Evolutionary conservation across 139 green algal genomes (phyloP), one percentile per base, ranked within the genome.

Genomic region (Diplosphaera chodatii): DNA sequence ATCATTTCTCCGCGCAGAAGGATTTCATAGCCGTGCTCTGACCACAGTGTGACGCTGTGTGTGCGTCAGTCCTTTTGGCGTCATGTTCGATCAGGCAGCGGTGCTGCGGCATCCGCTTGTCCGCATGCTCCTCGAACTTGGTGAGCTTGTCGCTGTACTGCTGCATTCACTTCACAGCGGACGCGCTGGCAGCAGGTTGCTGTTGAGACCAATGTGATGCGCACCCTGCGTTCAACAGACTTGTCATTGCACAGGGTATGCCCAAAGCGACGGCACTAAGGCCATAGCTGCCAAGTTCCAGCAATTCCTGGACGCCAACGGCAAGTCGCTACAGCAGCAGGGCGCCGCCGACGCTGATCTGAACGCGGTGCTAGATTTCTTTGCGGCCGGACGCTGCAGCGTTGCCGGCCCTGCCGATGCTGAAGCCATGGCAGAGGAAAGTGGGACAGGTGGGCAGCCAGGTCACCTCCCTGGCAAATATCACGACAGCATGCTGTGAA

Each of bases 361-460:
- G 2, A 66, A 27, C 29, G 21, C 41, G 6, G 69, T 76, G 23
- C 41, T 76, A 29, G 64, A 76, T 30, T 71, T 67, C 25, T 48
- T 76, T 20, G 29, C 22, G 10, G 70, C 48, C 27, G 40, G 66
- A 2, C n/a, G 56, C 27, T 40, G 37, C 6, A 20, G 34, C 29
- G 65, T 3, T 18, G 16, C 8, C 48, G 48, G 16, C 48, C 13
- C 18, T 18, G 16, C 13, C 18, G 16, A 18, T 59, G 37, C 8
- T 48, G 37, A 6, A 48, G 37, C 37, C 6, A 6, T 6, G 6
- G 37, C 37, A 48, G 10, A 20, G 37, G 37, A 48, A 10, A 10
- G 10, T 6, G 37, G 37, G n/a, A n/a, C n/a, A n/a, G n/a, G n/a
- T n/a, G n/a, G n/a, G n/a, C n/a, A n/a, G n/a, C n/a, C n/a, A n/a